Base-by-base conservation (phyloP, 2,329 filamentous ascomycete species). In the Cladorrhinum sp. region DNA sequence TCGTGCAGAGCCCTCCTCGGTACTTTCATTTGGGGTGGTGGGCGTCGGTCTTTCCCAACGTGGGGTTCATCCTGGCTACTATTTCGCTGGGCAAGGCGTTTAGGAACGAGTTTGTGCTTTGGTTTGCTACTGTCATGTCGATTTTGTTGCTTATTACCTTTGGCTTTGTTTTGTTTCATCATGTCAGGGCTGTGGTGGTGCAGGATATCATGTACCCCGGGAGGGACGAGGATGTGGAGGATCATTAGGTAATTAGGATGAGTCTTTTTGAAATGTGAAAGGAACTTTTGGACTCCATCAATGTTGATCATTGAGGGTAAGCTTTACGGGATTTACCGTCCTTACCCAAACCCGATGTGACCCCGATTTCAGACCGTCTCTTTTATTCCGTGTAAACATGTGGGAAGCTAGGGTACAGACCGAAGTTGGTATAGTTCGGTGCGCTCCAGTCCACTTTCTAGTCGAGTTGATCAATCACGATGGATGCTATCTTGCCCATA, bases 21-120 rank as follows among this genome's bases (percentile, higher is more conserved):
- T 74, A 76, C 64, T 86, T 86, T 65, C 81, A 85, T 62, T 75
- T 88, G 1, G 83, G 83, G 0, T 88, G 84, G 84, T 89, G 84
- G 81, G 84, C 85, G 0, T 80, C 84, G 71, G 81, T 86, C 9
- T 86, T 86, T 71, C 84, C 84, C 50, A 86, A 86, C 70, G 82
- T 80, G 0, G 84, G 84, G 3, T 86, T 86, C 67, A 80, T 79
- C 3, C 73, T 86, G 51, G 80, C 80, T 2, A 85, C 82, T 0
- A 83, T 85, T 54, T 74, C 79, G 6, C 80, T 86, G 22, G 81
- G 78, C 1, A 77, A 78, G 3, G 76, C 78, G 36, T 74, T 86
- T 7, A 68, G 72, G 52, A 82, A 76, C 64, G 68, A 77, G 0
- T 70, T 72, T 0, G 74, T 85, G 2, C 66, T 76, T 29, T 83